Conservation (phyloP, 2,329 filamentous ascomycete genomes). For the Sporothrix luriei region DNA sequence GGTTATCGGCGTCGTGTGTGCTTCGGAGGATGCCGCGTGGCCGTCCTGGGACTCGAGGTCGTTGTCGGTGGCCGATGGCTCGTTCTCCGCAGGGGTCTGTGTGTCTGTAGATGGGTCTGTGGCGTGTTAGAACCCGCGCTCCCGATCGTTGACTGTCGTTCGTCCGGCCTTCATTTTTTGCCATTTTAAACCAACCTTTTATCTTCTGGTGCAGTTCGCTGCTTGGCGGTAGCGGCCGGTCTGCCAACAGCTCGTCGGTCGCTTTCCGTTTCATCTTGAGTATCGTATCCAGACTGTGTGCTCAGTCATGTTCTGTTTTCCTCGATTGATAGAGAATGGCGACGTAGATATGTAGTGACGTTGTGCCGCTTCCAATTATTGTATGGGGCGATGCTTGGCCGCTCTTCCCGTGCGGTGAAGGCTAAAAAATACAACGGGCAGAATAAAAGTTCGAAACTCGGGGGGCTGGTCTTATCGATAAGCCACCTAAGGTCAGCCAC, state of each 20-base stretch:
- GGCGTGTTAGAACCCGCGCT: not conserved
- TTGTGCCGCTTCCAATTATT: constrained; percentile 19
- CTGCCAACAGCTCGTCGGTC: constrained; percentile 28
- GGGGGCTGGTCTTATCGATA: constrained; percentile 35
- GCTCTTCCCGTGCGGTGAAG: constrained; percentile 23
- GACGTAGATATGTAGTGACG: not conserved
- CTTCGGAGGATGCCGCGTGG: constrained; percentile 12
- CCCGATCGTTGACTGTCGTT: not conserved
- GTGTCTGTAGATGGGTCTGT: not conserved
- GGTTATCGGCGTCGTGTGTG: constrained; percentile 32
- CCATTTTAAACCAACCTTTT: constrained; percentile 9
- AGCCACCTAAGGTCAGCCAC: constrained; percentile 4
- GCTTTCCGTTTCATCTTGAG: constrained; percentile 35
- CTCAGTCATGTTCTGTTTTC: not conserved
- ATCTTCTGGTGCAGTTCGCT: not conserved
- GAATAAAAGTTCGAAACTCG: constrained; percentile 1
- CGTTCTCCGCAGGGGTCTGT: not conserved
- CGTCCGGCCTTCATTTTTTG: not conserved
- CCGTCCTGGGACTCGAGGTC: constrained; percentile 27
- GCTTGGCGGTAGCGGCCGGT: not conserved
- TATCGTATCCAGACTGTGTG: too few relatives aligned
- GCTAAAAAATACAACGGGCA: not conserved
- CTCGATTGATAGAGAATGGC: not conserved
- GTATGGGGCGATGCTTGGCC: not conserved
- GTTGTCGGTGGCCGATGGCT: not conserved